Evolutionary conservation across 305 asterid species (phyloP), one percentile per base, ranked within the genome.

Genomic region (Stenogyne calaminthoides): DNA sequence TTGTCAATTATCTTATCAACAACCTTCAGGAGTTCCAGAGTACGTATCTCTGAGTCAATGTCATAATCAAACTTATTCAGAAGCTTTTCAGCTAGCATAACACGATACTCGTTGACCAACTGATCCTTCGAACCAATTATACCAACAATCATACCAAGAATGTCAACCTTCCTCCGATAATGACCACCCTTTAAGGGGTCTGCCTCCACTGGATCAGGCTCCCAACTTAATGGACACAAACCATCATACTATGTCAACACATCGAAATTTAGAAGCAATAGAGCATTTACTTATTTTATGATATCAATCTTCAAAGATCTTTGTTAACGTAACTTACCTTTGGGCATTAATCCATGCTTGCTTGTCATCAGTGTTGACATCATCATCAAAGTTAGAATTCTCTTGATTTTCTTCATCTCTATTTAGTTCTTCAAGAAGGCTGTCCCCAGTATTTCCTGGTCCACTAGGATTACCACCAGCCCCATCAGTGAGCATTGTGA

Each of bases 401-500:
- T 92, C 99, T 85, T 88, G 98, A 84, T 86, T 87, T 85, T 95
- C 99, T 89, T 95, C 97, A 75, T 95, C 98, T 79, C 96, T 86
- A 76, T 92, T 95, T 83, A 95, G 80, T 82, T 95, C 98, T 84
- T 95, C 99, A 80, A 95, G 97, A 79, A 95, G 95, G 80, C 98
- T 92, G 79, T 95, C 99, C 76, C 98, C 99, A 22, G 89, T 61
- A 75, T 83, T 82, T 70, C 96, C 99, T 46, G 91, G 84, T 64
- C 88, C 96, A 78, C 83, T 83, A 78, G 96, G 83, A 84, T 87
- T 83, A 52, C 94, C 99, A 83, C 95, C 89, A 78, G 87, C 88
- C 67, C 98, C 99, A 89, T 92, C 97, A 71, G 99, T 90, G 73
- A 95, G 97, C 99, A 95, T 92, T 74, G 99, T 95, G 71, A 95